A percentile compares a stretch with the other conserved stretches of the same genome.
phyloP scores from a whole-genome alignment of 768 basidiomycete genomes.

The Multifurca ochricompacta region DNA sequence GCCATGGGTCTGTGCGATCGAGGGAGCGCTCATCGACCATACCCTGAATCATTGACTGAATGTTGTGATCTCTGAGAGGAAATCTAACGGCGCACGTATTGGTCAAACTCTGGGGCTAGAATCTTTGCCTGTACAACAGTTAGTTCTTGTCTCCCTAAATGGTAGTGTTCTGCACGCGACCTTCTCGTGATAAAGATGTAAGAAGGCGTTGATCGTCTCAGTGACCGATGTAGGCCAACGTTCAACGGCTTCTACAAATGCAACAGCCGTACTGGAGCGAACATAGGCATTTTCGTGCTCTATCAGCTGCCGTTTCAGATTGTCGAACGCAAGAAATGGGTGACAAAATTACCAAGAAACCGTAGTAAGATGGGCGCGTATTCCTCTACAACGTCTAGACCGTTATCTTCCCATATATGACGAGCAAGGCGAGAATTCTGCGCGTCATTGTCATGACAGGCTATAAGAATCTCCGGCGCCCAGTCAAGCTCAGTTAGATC shows the following conservation, averaged over 20 bases:
- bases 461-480: constrained; percentile 83
- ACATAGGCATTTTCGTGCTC: constrained; percentile 79
- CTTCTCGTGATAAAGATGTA: constrained; percentile 79
- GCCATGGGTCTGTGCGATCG: constrained; percentile 87
- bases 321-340: neutral
- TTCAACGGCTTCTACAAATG: constrained; percentile 70
- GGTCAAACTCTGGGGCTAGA: constrained; percentile 85
- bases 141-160: neutral
- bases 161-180: constrained; percentile 28
- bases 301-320: constrained; percentile 26
- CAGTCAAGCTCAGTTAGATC: constrained; percentile 94
- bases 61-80: neutral
- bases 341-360: constrained; percentile 53
- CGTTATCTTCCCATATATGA: constrained; percentile 93
- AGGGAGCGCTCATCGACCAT: constrained; percentile 87
- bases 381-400: constrained; percentile 72
- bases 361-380: constrained; percentile 50
- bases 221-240: constrained; percentile 56
- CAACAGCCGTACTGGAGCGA: constrained; percentile 58
- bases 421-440: constrained; percentile 78
- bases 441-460: constrained; percentile 82
- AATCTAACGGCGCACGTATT: constrained; percentile 56
- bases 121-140: constrained; percentile 55
- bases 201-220: constrained; percentile 43
- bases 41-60: constrained; percentile 44